Percentiles rank a stretch among this genome's conserved stretches.
These are phyloP conservation scores for Nothophoma quercina DNA, from an alignment of 2,329 filamentous ascomycete genomes.

Conservation along the genomic window DNA sequence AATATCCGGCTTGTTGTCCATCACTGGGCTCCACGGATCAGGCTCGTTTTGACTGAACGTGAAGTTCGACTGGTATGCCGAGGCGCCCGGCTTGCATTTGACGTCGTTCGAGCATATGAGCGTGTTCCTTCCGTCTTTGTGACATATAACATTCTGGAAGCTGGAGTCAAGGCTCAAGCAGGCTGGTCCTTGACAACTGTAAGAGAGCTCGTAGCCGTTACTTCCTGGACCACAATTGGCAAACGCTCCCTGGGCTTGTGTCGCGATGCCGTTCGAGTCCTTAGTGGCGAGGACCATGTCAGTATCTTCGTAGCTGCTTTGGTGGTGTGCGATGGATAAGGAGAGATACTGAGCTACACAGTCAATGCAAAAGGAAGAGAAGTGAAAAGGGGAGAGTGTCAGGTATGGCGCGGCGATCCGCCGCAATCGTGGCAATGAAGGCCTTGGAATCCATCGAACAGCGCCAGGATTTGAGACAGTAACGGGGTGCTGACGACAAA, in stretches of 20 bases:
- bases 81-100: constrained; percentile 26
- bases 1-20: constrained; percentile 23
- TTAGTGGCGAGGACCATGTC: not conserved
- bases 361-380: too few relatives aligned
- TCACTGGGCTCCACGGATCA: constrained; percentile 25
- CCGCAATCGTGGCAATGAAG: not conserved
- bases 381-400: too few relatives aligned
- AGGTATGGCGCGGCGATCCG: too few relatives aligned
- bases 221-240: not conserved
- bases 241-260: constrained; percentile 5
- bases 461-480: constrained; percentile 1
- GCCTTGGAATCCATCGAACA: not conserved
- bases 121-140: constrained; percentile 20
- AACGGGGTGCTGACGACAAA: not conserved
- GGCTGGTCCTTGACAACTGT: constrained; percentile 28
- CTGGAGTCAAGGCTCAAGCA: constrained; percentile 25
- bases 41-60: constrained; percentile 33
- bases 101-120: constrained; percentile 30
- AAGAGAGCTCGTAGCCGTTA: constrained; percentile 23
- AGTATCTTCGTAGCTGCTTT: too few relatives aligned
- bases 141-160: constrained; percentile 30
- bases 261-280: constrained; percentile 1
- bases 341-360: too few relatives aligned
- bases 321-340: too few relatives aligned
- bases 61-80: constrained; percentile 32